A percentile compares a stretch with the other conserved stretches of the same genome.
Conservation (phyloP, 208 protist genomes). For the Acanthamoeba sp. region DNA sequence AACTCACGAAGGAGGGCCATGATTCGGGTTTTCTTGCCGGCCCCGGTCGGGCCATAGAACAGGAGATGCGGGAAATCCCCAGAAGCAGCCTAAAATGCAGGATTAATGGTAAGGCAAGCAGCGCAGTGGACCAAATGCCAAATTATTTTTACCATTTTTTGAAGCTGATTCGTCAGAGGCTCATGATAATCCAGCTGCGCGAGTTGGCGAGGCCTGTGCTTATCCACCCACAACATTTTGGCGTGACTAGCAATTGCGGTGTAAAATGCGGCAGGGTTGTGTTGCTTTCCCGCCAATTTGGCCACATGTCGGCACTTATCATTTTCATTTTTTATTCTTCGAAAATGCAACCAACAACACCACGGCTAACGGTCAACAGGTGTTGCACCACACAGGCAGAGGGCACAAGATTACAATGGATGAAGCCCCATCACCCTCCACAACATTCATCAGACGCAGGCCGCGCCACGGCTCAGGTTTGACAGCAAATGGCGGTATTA, state of each 20-base stretch:
- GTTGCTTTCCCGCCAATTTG: conserved; percentile 29
- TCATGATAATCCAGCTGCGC: conserved; percentile 96
- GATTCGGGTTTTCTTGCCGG: conserved; percentile 96
- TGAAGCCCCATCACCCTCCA: neutral
- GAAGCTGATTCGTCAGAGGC: conserved; percentile 93
- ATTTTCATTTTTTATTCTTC: no score
- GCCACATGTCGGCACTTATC: no score
- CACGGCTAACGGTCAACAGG: neutral
- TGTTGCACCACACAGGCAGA: neutral
- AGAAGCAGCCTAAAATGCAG: neutral
- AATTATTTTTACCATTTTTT: conserved; percentile 90
- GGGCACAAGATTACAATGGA: neutral
- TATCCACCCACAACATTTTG: conserved; percentile 99
- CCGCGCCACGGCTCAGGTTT: neutral
- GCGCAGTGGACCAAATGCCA: neutral
- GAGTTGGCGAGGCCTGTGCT: conserved; percentile 98
- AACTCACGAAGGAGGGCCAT: conserved; percentile 96
- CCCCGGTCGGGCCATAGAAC: conserved; percentile 97
- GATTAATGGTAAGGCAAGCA: neutral
- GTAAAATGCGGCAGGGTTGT: no score
- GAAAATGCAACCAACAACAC: neutral
- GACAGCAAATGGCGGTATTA: neutral
- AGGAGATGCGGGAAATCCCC: conserved; percentile 98
- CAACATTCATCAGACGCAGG: neutral
- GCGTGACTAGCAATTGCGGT: no score